phyloP scores from a whole-genome alignment of 148 eudicot species.

The Chenopodium quinoa region DNA sequence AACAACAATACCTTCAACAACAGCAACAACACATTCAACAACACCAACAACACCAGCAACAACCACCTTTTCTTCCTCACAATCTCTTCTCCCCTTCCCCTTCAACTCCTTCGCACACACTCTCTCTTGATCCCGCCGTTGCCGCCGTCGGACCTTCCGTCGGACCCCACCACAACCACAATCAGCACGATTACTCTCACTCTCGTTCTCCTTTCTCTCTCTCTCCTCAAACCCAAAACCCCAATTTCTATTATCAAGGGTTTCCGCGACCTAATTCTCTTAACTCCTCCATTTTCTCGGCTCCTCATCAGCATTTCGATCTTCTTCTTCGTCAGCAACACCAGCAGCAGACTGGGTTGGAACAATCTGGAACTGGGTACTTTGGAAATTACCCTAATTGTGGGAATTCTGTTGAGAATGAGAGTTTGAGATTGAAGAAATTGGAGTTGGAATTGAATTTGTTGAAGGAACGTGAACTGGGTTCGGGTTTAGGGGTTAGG shows the following conservation, averaged over 20 bases:
- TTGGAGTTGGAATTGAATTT: constrained; percentile 13
- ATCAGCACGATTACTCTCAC: constrained; percentile 15
- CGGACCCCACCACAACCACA: constrained; percentile 23
- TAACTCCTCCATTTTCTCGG: constrained; percentile 27
- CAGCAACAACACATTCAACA: constrained; percentile 28
- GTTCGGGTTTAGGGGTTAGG: constrained; percentile 17
- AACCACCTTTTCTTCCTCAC: constrained; percentile 12
- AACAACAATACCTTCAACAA: constrained; percentile 26
- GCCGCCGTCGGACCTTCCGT: constrained; percentile 68
- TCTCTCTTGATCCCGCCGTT: constrained; percentile 60
- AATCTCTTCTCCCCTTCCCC: constrained; percentile 11
- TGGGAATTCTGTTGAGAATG: constrained; percentile 1
- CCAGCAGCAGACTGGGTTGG: constrained; percentile 29
- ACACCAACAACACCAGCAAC: constrained; percentile 28
- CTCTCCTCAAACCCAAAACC: constrained; percentile 30
- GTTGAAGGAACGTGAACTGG: constrained; percentile 26
- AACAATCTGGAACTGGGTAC: constrained; percentile 10
- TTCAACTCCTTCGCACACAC: constrained; percentile 17
- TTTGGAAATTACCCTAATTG: constrained; percentile 37
- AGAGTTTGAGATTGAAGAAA: constrained; percentile 7
- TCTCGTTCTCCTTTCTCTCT: constrained; percentile 19
- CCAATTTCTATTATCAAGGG: constrained; percentile 38
- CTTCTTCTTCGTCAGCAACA: constrained; percentile 20
- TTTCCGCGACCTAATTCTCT: constrained; percentile 38
- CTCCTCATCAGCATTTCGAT: constrained; percentile 35